Conservation (phyloP, 2,329 filamentous ascomycete species). For the Myriosclerotinia duriaeana region DNA sequence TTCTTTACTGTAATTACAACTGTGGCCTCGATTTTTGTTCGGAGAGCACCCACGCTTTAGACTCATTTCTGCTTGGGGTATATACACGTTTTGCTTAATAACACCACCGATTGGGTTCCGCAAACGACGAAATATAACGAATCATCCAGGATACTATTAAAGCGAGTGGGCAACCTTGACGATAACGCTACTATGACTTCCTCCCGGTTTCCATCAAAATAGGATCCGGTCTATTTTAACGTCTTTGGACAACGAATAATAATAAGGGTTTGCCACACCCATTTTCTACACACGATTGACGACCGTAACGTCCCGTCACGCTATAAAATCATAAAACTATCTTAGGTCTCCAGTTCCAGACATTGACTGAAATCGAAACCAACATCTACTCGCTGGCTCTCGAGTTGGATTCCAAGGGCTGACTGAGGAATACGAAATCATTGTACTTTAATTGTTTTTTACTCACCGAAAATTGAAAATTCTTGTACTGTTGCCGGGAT, state of each 20-base stretch:
- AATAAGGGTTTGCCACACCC: constrained; percentile 17
- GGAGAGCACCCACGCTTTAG: constrained; percentile 15
- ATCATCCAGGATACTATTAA: constrained; percentile 40
- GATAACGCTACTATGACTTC: constrained; percentile 40
- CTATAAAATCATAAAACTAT: constrained; percentile 23
- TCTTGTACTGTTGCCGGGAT: constrained; percentile 20
- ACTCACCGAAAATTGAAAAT: constrained; percentile 14
- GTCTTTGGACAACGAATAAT: constrained; percentile 23
- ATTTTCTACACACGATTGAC: constrained; percentile 21
- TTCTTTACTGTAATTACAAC: constrained; percentile 23
- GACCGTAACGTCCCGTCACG: constrained; percentile 23
- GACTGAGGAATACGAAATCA: constrained; percentile 17
- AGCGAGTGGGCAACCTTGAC: constrained; percentile 42
- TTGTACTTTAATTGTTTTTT: constrained; percentile 24
- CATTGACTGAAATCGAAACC: constrained; percentile 8
- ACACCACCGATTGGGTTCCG: constrained; percentile 27
- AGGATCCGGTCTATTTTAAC: constrained; percentile 23
- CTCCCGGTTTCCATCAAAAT: constrained; percentile 25
- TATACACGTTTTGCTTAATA: constrained; percentile 22
- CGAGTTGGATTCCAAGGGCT: constrained; percentile 18
- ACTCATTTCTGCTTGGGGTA: constrained; percentile 19
- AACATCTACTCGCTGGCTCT: constrained; percentile 19
- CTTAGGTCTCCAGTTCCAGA: constrained; percentile 15
- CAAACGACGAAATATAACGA: constrained; percentile 33
- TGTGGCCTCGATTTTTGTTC: constrained; percentile 11